These are phyloP conservation scores for Colletotrichum chlorophyti DNA, from an alignment of 2,329 filamentous ascomycete genomes.

Conservation along the genomic window DNA sequence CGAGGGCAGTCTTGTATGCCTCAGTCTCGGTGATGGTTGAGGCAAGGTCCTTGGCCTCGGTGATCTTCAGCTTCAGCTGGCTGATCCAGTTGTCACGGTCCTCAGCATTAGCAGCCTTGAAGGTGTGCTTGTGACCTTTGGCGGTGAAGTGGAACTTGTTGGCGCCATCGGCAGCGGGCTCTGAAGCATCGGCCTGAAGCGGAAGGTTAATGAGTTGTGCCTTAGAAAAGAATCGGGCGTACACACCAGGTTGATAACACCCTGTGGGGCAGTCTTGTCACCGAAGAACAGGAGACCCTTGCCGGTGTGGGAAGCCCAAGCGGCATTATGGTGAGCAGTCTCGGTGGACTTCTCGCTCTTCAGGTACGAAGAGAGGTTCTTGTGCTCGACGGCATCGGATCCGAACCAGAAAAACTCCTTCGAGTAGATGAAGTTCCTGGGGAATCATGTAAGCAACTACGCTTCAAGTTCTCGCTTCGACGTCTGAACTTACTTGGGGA, in stretches of 20 bases:
- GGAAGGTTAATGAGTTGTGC: too few species aligned
- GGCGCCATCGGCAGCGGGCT: slow-evolving; percentile 77
- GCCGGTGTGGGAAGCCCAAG: slow-evolving; percentile 92
- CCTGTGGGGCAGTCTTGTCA: slow-evolving; percentile 81
- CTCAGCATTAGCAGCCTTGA: slow-evolving; percentile 77
- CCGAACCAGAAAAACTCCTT: slow-evolving; percentile 95
- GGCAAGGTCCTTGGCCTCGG: slow-evolving; percentile 84
- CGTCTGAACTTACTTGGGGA: slow-evolving; percentile 78
- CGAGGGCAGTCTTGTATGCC: slow-evolving; percentile 85
- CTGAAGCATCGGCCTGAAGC: slow-evolving; percentile 67
- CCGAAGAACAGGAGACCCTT: slow-evolving; percentile 94
- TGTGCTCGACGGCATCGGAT: slow-evolving; percentile 73
- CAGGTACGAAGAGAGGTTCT: slow-evolving; percentile 78
- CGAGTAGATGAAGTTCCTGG: slow-evolving; percentile 84
- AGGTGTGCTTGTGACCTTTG: slow-evolving; percentile 89
- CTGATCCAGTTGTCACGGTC: slow-evolving; percentile 94
- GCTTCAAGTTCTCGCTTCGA: too few species aligned
- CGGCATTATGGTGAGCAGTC: slow-evolving; percentile 77
- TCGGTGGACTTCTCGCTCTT: slow-evolving; percentile 85
- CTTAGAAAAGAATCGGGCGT: not conserved
- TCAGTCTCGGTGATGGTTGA: slow-evolving; percentile 78
- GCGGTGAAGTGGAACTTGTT: slow-evolving; percentile 87
- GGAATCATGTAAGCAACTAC: slow-evolving; percentile 32
- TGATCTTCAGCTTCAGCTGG: slow-evolving; percentile 81
- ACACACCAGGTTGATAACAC: slow-evolving; percentile 85